These are phyloP conservation scores for Phaffomyces antillensis DNA, from an alignment of 805 yeast species.

Conservation along the genomic window DNA sequence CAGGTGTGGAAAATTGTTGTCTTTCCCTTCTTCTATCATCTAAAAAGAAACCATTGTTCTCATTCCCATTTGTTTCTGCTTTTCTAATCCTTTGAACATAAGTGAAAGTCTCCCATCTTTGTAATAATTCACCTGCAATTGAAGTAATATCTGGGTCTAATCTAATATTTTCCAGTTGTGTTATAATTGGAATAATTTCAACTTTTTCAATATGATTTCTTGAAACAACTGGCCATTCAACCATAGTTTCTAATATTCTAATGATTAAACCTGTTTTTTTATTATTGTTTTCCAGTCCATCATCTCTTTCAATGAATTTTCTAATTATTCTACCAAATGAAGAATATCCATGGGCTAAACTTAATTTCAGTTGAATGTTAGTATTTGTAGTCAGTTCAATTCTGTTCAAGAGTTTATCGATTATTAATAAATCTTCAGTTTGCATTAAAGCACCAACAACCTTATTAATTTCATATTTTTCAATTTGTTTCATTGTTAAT, in stretches of 20 bases:
- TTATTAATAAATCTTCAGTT: slow-evolving; percentile 59
- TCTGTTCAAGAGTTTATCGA: slow-evolving; percentile 61
- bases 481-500: slow-evolving; percentile 45
- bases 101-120: slow-evolving; percentile 66
- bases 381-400: slow-evolving; percentile 46
- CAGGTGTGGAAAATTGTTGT: neutral
- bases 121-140: slow-evolving; percentile 38
- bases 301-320: slow-evolving; percentile 11
- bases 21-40: slow-evolving; percentile 18
- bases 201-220: slow-evolving; percentile 71
- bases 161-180: slow-evolving; percentile 26
- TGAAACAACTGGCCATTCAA: slow-evolving; percentile 63
- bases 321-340: slow-evolving; percentile 59
- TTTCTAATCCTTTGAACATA: slow-evolving; percentile 86
- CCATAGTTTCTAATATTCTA: slow-evolving; percentile 50
- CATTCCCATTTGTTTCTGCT: slow-evolving; percentile 11
- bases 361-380: slow-evolving; percentile 48
- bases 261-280: slow-evolving; percentile 27
- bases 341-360: slow-evolving; percentile 81
- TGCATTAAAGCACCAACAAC: slow-evolving; percentile 80
- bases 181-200: slow-evolving; percentile 60
- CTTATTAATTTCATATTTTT: slow-evolving; percentile 56
- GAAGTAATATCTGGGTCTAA: slow-evolving; percentile 26
- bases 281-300: neutral
- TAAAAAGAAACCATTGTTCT: neutral